Evolutionary conservation across 164 flowering plant genomes (phyloP), one percentile per base, ranked within the genome.

Genomic region (Umbellularia californica): DNA sequence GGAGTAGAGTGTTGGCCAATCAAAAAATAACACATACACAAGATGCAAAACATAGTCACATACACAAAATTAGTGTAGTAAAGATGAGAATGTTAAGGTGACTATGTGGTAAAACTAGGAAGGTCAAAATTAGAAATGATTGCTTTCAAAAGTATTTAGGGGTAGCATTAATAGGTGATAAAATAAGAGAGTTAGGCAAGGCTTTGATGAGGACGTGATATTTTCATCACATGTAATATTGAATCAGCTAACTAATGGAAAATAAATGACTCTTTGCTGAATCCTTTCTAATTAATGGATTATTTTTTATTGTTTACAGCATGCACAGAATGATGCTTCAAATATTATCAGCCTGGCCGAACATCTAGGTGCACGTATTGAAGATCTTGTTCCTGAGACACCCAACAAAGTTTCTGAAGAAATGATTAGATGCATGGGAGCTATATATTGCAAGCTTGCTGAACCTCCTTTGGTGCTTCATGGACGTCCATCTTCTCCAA

Each of bases 381-480:
- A 87, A 1, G 87, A 86, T 77, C 84, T 85, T 81, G 78, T 85
- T 77, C 82, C 68, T 0, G 90, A 87, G 77, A 88, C 96, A 68
- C 89, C 97, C 50, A 89, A 90, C 80, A 77, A 81, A 80, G 77
- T 95, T 24, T 95, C 97, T 1, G 97, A 93, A 81, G 94, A 93
- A 75, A 88, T 95, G 88, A 72, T 95, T 70, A 92, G 85, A 84
- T 82, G 89, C 81, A 90, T 95, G 68, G 83, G 95, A 69, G 75
- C 86, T 58, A 90, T 95, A 62, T 92, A 88, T 72, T 87, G 92
- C 80, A 85, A 89, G 75, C 90, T 95, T 70, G 89, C 97, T 19
- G 93, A 93, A 33, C 93, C 93, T 23, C 84, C 93, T 71, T 65
- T 83, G 72, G 65, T 79, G 41, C 77, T 87, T 77, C 72, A 84